Percentiles rank a stretch among this genome's conserved stretches.
These are phyloP conservation scores for Trichothecium roseum DNA, from an alignment of 2,329 filamentous ascomycete species.

Conservation along the genomic window DNA sequence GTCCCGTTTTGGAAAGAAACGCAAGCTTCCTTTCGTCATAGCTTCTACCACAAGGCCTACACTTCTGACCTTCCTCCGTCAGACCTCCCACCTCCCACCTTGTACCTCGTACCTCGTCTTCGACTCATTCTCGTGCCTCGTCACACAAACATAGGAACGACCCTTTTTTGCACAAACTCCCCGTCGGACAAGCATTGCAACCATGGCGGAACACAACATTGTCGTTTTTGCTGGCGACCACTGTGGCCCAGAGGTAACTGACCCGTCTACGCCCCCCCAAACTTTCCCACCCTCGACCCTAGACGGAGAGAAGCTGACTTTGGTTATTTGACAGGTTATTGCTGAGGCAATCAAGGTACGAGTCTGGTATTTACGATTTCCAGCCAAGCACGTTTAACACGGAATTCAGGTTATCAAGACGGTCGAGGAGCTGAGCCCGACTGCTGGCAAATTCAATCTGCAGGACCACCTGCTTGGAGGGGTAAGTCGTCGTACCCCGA, in stretches of 20 bases:
- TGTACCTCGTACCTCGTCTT: too few species aligned
- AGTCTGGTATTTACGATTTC: slow-evolving; percentile 2
- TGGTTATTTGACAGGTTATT: slow-evolving; percentile 45
- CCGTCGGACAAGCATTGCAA: slow-evolving; percentile 10
- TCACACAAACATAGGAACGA: not conserved
- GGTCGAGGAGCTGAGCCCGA: slow-evolving; percentile 59
- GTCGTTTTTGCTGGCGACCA: slow-evolving; percentile 75
- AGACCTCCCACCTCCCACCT: not conserved
- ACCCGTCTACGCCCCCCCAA: slow-evolving; percentile 4
- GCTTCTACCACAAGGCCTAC: too few species aligned
- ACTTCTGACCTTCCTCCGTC: too few species aligned
- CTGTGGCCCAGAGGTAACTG: slow-evolving; percentile 67
- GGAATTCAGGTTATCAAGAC: slow-evolving; percentile 58
- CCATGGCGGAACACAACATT: slow-evolving; percentile 61
- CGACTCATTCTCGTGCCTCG: slow-evolving; percentile 2
- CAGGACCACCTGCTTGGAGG: slow-evolving; percentile 82
- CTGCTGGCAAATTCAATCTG: slow-evolving; percentile 70
- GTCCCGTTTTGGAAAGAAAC: too few species aligned
- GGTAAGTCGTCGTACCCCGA: slow-evolving; percentile 46
- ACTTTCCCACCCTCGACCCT: slow-evolving; percentile 9
- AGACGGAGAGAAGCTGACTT: slow-evolving; percentile 9
- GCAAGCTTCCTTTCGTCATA: too few species aligned
- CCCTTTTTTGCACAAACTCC: not conserved
- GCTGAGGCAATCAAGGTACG: slow-evolving; percentile 73
- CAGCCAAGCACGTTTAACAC: slow-evolving; percentile 2